Conservation (phyloP, 2,329 filamentous ascomycete species). For the Chrysosporium keratinophilum region DNA sequence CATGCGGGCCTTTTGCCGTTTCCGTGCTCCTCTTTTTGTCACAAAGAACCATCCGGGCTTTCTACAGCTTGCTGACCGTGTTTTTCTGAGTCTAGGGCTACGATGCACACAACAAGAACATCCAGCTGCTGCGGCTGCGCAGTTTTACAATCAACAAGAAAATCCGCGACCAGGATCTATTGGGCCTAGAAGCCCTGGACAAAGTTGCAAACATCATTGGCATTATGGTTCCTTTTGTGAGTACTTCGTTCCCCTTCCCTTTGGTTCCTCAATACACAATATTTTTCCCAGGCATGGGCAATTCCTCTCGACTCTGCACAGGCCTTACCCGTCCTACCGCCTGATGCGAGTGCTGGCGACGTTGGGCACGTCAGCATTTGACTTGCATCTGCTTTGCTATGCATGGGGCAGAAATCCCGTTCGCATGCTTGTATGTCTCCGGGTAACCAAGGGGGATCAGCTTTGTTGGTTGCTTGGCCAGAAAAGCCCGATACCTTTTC, state of each 20-base stretch:
- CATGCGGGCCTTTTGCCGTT: constrained; percentile 2
- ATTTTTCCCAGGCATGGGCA: not conserved
- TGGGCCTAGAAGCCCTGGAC: constrained; percentile 52
- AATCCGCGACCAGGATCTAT: constrained; percentile 56
- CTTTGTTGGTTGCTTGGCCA: constrained; percentile 7
- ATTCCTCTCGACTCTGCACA: constrained; percentile 7
- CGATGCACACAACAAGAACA: constrained; percentile 61
- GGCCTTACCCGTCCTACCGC: constrained; percentile 2
- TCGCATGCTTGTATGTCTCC: constrained; percentile 1
- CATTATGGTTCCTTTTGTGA: constrained; percentile 69
- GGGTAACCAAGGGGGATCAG: constrained; percentile 2
- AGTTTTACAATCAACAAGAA: constrained; percentile 65
- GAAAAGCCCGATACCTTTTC: constrained; percentile 2
- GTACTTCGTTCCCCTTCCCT: constrained; percentile 27
- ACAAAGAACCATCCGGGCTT: constrained; percentile 1
- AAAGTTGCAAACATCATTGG: constrained; percentile 55
- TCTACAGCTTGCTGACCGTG: constrained; percentile 16
- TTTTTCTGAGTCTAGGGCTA: constrained; percentile 51
- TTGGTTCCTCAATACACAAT: constrained; percentile 13
- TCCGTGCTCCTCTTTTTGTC: not conserved
- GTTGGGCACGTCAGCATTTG: constrained; percentile 10
- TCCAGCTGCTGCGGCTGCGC: constrained; percentile 66
- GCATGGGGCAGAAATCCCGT: constrained; percentile 6
- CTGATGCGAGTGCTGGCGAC: constrained; percentile 1
- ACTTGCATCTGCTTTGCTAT: constrained; percentile 5